A percentile compares a stretch with the other conserved stretches of the same genome.
Conservation (phyloP, 2,329 filamentous ascomycete species). For the Colletotrichum orbiculare region DNA sequence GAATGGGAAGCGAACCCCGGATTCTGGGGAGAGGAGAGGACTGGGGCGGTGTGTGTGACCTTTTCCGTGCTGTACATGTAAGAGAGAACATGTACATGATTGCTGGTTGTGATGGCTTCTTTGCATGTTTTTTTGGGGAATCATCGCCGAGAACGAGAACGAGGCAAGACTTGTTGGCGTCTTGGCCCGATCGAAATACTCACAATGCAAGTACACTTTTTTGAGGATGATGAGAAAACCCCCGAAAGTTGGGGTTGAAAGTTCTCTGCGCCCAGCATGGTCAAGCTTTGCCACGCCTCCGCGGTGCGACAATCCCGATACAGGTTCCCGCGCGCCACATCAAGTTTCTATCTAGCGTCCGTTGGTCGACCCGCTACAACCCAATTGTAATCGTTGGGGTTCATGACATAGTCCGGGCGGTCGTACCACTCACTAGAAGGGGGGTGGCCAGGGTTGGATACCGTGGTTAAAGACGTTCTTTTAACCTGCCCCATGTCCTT, state of each 20-base stretch:
- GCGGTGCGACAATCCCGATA: conserved; percentile 2
- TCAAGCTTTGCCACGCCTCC: conserved; percentile 22
- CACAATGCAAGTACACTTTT: background rate
- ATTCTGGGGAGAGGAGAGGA: conserved; percentile 8
- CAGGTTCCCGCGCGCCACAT: background rate
- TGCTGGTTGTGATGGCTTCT: background rate
- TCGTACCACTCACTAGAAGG: no score
- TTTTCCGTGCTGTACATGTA: conserved; percentile 19
- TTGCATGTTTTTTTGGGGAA: background rate
- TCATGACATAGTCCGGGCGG: no score
- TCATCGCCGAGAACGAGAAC: conserved; percentile 14
- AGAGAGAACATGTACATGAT: background rate
- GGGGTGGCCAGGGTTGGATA: background rate
- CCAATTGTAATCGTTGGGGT: background rate
- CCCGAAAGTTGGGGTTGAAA: no score
- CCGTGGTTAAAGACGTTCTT: background rate
- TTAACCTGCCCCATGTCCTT: conserved; percentile 6
- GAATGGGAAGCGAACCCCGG: conserved; percentile 15
- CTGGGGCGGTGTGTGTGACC: conserved; percentile 7
- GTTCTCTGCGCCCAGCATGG: no score
- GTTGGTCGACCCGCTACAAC: no score
- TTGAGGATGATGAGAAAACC: no score
- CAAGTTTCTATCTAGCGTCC: background rate
- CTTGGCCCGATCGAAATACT: background rate
- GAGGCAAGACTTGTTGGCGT: background rate